Conservation (phyloP, 2,329 filamentous ascomycete genomes). For the Aspergillus fumigatus region DNA sequence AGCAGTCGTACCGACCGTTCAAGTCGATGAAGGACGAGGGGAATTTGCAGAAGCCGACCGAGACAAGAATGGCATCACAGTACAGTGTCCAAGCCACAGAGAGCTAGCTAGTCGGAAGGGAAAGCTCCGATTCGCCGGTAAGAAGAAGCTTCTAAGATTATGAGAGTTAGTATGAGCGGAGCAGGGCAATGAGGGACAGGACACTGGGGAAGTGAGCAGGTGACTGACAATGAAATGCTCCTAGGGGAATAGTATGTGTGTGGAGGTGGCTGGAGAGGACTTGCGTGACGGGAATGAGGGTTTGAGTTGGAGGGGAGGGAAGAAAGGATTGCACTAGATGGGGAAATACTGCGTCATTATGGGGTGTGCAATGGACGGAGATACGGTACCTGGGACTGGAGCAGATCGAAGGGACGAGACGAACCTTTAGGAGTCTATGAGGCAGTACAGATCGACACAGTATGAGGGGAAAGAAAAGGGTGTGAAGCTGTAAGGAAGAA, state of each 20-base stretch:
- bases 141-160: conserved; percentile 11
- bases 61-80: conserved; percentile 8
- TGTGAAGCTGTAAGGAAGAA: background rate
- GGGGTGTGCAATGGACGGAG: conserved; percentile 15
- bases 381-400: background rate
- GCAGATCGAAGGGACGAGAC: background rate
- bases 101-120: conserved; percentile 19
- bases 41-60: conserved; percentile 4
- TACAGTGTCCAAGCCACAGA: conserved; percentile 11
- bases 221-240: background rate
- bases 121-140: conserved; percentile 22
- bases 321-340: conserved; percentile 6
- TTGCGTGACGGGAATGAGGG: conserved; percentile 15
- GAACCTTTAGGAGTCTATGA: background rate
- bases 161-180: conserved; percentile 13
- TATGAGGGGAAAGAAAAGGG: background rate
- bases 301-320: conserved; percentile 13
- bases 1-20: background rate
- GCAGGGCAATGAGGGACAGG: conserved; percentile 1
- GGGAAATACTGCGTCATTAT: conserved; percentile 36
- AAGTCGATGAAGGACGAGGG: conserved; percentile 2
- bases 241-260: conserved; percentile 19
- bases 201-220: background rate
- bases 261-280: conserved; percentile 19
- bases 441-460: background rate